These are phyloP conservation scores for Pelargonium australe DNA, from an alignment of 441 rosid species.

Conservation along the genomic window DNA sequence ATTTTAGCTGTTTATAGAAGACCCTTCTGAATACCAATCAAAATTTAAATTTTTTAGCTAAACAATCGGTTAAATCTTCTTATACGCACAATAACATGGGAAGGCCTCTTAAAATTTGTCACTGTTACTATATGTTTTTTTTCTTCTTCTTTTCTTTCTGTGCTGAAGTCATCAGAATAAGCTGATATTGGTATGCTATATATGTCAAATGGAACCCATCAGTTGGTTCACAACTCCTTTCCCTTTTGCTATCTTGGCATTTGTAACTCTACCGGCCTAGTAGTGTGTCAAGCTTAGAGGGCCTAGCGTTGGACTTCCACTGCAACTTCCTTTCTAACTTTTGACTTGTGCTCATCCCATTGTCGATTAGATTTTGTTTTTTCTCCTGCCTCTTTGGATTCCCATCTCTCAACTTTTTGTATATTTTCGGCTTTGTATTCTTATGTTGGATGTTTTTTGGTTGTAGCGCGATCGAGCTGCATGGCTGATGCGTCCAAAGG, in stretches of 20 bases:
- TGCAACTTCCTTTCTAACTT: neutral
- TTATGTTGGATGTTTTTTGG: slow-evolving; percentile 14
- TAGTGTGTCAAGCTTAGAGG: slow-evolving; percentile 3
- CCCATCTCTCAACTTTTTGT: neutral
- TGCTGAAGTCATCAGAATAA: neutral
- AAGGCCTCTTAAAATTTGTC: neutral
- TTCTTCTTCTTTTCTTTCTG: neutral
- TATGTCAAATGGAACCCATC: neutral
- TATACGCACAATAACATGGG: neutral
- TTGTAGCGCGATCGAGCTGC: slow-evolving; percentile 95
- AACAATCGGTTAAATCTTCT: neutral
- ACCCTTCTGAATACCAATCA: neutral
- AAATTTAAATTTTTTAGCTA: neutral
- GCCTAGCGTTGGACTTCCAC: neutral
- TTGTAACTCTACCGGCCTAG: neutral
- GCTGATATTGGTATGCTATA: neutral
- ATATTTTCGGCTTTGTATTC: neutral
- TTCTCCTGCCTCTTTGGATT: neutral
- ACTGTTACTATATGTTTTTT: neutral
- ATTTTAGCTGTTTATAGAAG: neutral
- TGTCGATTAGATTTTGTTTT: neutral
- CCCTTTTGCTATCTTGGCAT: neutral
- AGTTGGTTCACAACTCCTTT: neutral
- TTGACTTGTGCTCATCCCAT: too few relatives aligned
- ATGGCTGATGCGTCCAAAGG: slow-evolving; percentile 64